Evolutionary conservation across 495 filamentous ascomycete species (phyloP), one percentile per base, ranked within the genome.

Genomic region (Penicillium steckii): DNA sequence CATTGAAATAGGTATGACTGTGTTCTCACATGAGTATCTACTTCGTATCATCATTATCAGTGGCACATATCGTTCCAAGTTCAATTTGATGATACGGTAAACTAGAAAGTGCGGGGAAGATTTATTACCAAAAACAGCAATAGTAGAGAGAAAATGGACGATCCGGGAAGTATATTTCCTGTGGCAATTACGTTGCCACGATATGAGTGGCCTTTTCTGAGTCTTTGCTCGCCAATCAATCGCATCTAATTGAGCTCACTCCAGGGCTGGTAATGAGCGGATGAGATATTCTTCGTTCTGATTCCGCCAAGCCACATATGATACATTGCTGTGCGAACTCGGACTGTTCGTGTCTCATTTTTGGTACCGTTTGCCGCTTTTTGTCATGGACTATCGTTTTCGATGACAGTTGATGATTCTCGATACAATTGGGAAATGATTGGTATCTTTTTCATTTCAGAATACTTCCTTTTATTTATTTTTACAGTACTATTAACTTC

Each of bases 101-200:
- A 19, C n/a, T n/a, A n/a, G n/a, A n/a, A 17, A 3, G 44, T 53
- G 51, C 51, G 51, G 51, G 51, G 51, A 46, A 46, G n/a, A 9
- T n/a, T 24, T 17, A 53, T 48, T 53, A 53, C 51, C 44, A 1
- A 42, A 53, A 43, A 23, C 17, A 44, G 51, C 4, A 38, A 47
- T 15, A 40, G 33, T 23, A n/a, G 43, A 40, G 50, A 53, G 51
- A 46, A 37, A 37, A 37, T 37, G 12, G 33, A 15, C 33, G 13
- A 2, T 15, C 33, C 33, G 13, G 33, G 33, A 17, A 37, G 33
- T 37, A 37, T 37, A 37, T 7, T 37, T 37, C 33, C n/a, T 15
- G 33, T 37, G 33, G 33, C 33, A 37, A 37, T 37, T 37, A 18
- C 33, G 33, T 37, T 18, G 8, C 8, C n/a, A 37, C 33, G 1